These are phyloP conservation scores for Backusella psychrophila DNA, from an alignment of 192 early-diverging fungal species.

Conservation along the genomic window DNA sequence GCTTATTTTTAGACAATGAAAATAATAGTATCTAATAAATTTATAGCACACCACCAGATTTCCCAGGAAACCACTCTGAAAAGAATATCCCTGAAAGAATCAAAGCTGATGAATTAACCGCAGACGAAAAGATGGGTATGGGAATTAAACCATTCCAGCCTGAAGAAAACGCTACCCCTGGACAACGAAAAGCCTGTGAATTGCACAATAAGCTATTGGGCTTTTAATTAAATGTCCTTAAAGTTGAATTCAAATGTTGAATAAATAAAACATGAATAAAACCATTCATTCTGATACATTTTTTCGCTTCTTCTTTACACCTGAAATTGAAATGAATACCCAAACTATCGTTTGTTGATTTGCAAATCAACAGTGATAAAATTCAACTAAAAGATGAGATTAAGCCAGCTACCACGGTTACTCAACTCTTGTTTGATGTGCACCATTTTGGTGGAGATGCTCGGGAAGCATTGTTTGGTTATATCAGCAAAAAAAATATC, in stretches of 20 bases:
- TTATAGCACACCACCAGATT: conserved; percentile 28
- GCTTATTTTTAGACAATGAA: background rate
- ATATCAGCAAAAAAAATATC: too few species aligned
- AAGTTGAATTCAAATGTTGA: background rate
- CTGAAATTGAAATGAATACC: too few species aligned
- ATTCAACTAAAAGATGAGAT: too few species aligned
- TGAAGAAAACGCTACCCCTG: background rate
- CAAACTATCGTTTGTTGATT: too few species aligned
- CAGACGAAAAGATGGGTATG: conserved; percentile 15
- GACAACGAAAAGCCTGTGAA: background rate
- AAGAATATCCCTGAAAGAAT: conserved; percentile 16
- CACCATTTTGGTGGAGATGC: too few species aligned
- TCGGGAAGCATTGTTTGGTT: too few species aligned
- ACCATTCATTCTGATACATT: too few species aligned
- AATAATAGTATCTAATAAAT: background rate
- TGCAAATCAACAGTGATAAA: too few species aligned
- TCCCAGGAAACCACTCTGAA: conserved; percentile 30
- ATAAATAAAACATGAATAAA: too few species aligned
- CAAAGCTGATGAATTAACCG: conserved; percentile 1
- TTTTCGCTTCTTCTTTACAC: too few species aligned
- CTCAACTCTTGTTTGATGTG: too few species aligned
- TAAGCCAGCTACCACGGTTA: too few species aligned
- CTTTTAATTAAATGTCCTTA: background rate
- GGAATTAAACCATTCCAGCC: background rate
- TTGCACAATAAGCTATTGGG: background rate